Evolutionary conservation across 192 early-diverging fungal species (phyloP).

Genomic region (Oehlia diaphana): DNA sequence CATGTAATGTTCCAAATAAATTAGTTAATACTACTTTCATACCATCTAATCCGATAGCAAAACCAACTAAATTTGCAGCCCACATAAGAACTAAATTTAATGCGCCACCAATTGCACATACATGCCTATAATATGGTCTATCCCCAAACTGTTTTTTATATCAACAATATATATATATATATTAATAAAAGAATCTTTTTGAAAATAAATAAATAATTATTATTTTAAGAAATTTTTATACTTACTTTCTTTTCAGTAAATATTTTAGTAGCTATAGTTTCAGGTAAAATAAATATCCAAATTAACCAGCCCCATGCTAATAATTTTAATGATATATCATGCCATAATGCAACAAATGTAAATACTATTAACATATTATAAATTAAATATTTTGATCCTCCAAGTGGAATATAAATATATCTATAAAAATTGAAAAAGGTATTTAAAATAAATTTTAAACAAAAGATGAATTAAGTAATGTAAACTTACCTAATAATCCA

Average conservation of each 20-base stretch:
- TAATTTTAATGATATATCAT: slow-evolving; percentile 84
- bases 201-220: too few species aligned
- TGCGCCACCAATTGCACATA: slow-evolving; percentile 80
- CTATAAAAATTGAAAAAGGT: slow-evolving; percentile 34
- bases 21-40: slow-evolving; percentile 69
- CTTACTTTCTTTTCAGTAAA: slow-evolving; percentile 55
- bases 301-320: slow-evolving; percentile 94
- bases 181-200: too few species aligned
- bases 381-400: slow-evolving; percentile 66
- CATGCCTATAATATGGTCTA: slow-evolving; percentile 66
- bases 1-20: slow-evolving; percentile 58
- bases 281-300: slow-evolving; percentile 82
- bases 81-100: slow-evolving; percentile 94
- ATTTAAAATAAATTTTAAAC: background rate
- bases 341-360: slow-evolving; percentile 98
- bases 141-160: slow-evolving; percentile 46
- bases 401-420: slow-evolving; percentile 91
- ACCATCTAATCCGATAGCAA: slow-evolving; percentile 86
- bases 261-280: slow-evolving; percentile 62
- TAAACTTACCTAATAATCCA: slow-evolving; percentile 76
- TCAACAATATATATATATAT: too few species aligned
- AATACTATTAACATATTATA: slow-evolving; percentile 88
- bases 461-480: background rate
- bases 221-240: background rate
- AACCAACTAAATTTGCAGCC: slow-evolving; percentile 95